phyloP scores from a whole-genome alignment of 495 filamentous ascomycete species.

The Thermothielavioides terrestris region DNA sequence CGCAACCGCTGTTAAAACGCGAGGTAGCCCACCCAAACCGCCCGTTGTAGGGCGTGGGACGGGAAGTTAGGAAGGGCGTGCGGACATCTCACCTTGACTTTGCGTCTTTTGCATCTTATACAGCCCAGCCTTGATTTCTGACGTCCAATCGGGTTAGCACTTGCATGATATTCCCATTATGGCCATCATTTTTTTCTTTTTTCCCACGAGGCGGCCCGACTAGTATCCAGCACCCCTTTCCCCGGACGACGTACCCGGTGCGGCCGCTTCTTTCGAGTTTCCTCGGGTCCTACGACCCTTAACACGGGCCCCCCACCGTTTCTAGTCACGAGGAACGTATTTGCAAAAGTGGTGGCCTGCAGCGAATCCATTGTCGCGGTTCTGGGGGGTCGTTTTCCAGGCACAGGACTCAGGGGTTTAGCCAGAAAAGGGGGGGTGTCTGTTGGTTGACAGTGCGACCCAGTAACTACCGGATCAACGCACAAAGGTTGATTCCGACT shows the following conservation, averaged over 20 bases:
- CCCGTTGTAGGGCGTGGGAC: too few species aligned
- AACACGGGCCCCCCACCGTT: conserved; percentile 7
- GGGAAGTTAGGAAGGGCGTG: not conserved
- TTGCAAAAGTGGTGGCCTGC: conserved; percentile 9
- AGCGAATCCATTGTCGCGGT: not conserved
- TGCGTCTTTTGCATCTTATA: conserved; percentile 19
- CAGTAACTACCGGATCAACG: too few species aligned
- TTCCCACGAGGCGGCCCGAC: not conserved
- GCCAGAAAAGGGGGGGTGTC: not conserved
- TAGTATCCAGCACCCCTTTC: too few species aligned
- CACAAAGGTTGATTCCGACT: not conserved
- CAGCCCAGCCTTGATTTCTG: conserved; percentile 20
- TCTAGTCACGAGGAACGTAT: conserved; percentile 14
- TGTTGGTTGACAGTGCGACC: too few species aligned
- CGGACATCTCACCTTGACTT: conserved; percentile 18
- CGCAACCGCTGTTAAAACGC: too few species aligned
- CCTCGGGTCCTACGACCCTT: conserved; percentile 14
- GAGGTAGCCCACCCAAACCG: too few species aligned
- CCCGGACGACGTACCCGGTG: conserved; percentile 22
- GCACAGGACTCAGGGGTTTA: not conserved
- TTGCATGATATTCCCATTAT: not conserved
- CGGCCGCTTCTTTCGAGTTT: conserved; percentile 16
- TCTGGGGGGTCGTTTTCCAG: not conserved
- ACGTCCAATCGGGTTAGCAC: not conserved
- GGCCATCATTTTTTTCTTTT: too few species aligned